A percentile compares a stretch with the other conserved stretches of the same genome.
Conservation (phyloP, 495 filamentous ascomycete genomes). For the Paragyromitra xinjiangensis region DNA sequence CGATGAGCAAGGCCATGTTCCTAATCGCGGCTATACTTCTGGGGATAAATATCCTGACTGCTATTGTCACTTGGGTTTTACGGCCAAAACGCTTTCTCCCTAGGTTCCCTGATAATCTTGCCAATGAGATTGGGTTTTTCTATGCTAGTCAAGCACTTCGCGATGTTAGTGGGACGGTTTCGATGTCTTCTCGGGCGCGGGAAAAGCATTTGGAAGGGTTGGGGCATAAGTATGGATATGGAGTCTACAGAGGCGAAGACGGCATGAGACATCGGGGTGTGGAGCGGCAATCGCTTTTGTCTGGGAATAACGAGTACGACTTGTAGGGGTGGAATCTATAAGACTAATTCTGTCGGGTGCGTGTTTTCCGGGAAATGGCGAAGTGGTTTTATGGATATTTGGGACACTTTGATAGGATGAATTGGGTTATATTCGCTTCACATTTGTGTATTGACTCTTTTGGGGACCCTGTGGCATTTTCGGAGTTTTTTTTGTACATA, state of each 20-base stretch:
- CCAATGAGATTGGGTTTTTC: conserved; percentile 25
- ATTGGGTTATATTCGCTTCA: neutral
- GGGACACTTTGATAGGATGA: neutral
- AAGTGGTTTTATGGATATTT: neutral
- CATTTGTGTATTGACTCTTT: neutral
- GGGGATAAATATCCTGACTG: conserved; percentile 13
- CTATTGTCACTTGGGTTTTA: conserved; percentile 5
- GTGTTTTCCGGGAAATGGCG: neutral
- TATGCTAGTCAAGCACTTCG: conserved; percentile 33
- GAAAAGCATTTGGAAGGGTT: conserved; percentile 18
- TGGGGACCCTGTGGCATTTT: too few relatives aligned
- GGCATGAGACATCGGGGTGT: conserved; percentile 30
- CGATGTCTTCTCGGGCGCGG: conserved; percentile 23
- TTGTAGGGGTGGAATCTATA: neutral
- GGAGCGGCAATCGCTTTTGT: conserved; percentile 23
- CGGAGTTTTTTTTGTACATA: neutral
- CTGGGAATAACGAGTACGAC: neutral
- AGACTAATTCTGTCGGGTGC: neutral
- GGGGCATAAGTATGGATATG: conserved; percentile 42
- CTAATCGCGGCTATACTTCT: conserved; percentile 14
- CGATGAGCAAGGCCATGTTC: conserved; percentile 29
- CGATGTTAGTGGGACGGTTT: conserved; percentile 36
- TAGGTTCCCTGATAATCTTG: conserved; percentile 31
- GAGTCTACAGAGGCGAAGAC: conserved; percentile 22
- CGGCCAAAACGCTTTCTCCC: conserved; percentile 22